Evolutionary conservation across 257 asterid genomes (phyloP).

Genomic region (Mentha longifolia): DNA sequence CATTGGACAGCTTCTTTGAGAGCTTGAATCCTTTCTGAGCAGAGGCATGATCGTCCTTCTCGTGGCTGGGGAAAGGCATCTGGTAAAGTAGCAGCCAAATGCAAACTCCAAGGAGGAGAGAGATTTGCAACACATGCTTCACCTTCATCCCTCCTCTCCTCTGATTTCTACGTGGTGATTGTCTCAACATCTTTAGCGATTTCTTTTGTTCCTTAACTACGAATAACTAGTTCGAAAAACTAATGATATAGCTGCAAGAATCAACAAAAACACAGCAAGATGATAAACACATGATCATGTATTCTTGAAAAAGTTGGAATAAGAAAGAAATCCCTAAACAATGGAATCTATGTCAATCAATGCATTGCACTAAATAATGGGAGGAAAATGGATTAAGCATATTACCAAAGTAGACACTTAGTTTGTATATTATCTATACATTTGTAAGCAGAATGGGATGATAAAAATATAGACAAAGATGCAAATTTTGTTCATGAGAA

Average conservation of each 20-base stretch:
- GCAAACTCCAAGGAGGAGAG: conserved; percentile 67
- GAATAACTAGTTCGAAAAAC: not conserved
- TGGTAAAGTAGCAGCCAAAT: conserved; percentile 76
- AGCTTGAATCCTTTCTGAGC: conserved; percentile 32
- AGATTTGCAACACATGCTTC: conserved; percentile 74
- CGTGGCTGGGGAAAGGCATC: conserved; percentile 60
- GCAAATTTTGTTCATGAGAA: not conserved
- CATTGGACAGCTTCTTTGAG: conserved; percentile 40
- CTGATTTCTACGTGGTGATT: conserved; percentile 62
- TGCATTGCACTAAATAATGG: too few species aligned
- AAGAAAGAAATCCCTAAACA: not conserved
- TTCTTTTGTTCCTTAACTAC: not conserved
- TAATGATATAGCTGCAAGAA: not conserved
- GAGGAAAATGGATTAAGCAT: too few species aligned
- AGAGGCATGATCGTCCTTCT: conserved; percentile 39
- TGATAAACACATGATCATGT: not conserved
- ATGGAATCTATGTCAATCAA: too few species aligned
- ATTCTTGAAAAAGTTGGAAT: not conserved
- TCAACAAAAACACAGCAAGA: not conserved
- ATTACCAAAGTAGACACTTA: too few species aligned
- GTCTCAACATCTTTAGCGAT: conserved; percentile 52
- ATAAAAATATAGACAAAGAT: not conserved
- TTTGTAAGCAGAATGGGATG: not conserved
- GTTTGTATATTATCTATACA: too few species aligned
- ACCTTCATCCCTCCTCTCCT: conserved; percentile 76